These are phyloP conservation scores for Thielaviopsis ethacetica DNA, from an alignment of 2,329 filamentous ascomycete genomes.

Conservation along the genomic window DNA sequence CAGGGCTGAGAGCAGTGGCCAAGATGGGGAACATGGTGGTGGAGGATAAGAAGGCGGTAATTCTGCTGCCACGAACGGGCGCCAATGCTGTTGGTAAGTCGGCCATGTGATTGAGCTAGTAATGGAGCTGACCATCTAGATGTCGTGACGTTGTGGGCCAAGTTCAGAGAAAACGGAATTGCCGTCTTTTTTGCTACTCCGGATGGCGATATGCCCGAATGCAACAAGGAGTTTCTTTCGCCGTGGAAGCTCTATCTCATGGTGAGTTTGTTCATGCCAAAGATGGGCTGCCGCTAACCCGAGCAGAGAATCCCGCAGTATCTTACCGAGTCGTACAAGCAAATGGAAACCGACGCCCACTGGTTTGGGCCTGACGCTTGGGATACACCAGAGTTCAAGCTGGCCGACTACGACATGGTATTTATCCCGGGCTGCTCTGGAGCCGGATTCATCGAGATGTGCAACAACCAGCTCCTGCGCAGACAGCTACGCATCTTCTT, in stretches of 20 bases:
- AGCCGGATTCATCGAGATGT: conserved; percentile 7
- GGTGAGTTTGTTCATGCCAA: background rate
- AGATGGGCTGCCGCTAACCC: background rate
- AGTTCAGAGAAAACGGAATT: conserved; percentile 6
- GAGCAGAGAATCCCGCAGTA: conserved; percentile 9
- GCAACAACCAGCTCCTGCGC: conserved; percentile 1
- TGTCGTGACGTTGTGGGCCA: conserved; percentile 6
- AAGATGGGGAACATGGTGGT: background rate
- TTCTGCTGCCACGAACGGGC: conserved; percentile 4
- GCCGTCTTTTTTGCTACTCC: conserved; percentile 9
- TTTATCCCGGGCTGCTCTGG: conserved; percentile 8
- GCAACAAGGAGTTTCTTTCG: conserved; percentile 4
- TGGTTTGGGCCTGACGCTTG: conserved; percentile 3
- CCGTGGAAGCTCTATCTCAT: conserved; percentile 8
- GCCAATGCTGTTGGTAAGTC: conserved; percentile 9
- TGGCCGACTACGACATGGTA: conserved; percentile 3
- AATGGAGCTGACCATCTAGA: background rate
- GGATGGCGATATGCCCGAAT: conserved; percentile 1
- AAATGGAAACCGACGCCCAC: conserved; percentile 5
- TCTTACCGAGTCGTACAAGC: conserved; percentile 2
- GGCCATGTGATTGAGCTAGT: background rate
- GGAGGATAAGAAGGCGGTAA: conserved; percentile 2
- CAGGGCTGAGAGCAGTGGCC: background rate
- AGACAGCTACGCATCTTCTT: conserved; percentile 2
- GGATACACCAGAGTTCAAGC: conserved; percentile 4